Percentiles rank a stretch among this genome's conserved stretches.
Conservation (phyloP, 106 monocot genomes). For the Cymbidium sinense region DNA sequence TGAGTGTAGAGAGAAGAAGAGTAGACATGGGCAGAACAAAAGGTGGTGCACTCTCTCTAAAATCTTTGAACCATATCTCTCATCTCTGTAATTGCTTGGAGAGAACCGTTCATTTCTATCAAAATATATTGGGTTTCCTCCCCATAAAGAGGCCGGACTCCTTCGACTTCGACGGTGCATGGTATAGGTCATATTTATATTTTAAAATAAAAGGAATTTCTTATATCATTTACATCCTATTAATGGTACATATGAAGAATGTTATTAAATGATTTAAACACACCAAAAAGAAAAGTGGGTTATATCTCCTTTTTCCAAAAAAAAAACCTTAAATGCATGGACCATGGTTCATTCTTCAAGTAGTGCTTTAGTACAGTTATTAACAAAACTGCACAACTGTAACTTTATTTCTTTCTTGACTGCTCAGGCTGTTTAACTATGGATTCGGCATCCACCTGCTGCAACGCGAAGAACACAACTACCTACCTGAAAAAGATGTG, state of each 20-base stretch:
- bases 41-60: conserved; percentile 15
- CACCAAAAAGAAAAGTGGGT: too few species aligned
- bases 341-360: too few species aligned
- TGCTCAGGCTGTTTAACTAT: conserved; percentile 19
- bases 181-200: conserved; percentile 6
- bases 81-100: conserved; percentile 19
- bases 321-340: too few species aligned
- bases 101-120: conserved; percentile 23
- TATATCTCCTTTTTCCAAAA: too few species aligned
- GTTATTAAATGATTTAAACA: too few species aligned
- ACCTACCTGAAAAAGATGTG: conserved; percentile 5
- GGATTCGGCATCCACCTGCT: conserved; percentile 36
- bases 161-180: conserved; percentile 25
- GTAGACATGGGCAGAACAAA: not conserved
- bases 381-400: too few species aligned
- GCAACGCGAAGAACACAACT: conserved; percentile 19
- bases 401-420: not conserved
- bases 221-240: too few species aligned
- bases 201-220: too few species aligned
- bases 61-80: conserved; percentile 35
- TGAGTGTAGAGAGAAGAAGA: not conserved
- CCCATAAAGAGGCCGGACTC: conserved; percentile 25
- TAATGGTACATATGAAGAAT: too few species aligned
- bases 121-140: conserved; percentile 29
- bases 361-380: too few species aligned